Conservation (phyloP, 306 rosid species). For the Luffa aegyptiaca region DNA sequence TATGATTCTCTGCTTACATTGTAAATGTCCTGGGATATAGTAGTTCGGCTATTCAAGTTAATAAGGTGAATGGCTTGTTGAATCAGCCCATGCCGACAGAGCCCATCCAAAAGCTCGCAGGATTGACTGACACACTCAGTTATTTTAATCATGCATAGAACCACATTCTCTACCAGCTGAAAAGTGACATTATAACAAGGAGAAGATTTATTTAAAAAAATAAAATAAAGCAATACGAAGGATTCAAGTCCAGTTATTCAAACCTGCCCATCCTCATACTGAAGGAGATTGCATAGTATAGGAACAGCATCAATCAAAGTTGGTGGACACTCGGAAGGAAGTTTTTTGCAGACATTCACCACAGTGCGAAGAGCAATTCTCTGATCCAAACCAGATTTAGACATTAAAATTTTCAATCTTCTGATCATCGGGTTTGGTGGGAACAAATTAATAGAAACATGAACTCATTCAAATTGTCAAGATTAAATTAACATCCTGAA, state of each 20-base stretch:
- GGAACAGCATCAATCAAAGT: conserved; percentile 93
- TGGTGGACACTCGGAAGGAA: conserved; percentile 72
- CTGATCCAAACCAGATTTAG: conserved; percentile 27
- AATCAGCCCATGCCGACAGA: conserved; percentile 75
- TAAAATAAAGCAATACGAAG: background rate
- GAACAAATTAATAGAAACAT: background rate
- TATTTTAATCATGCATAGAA: conserved; percentile 69
- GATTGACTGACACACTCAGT: conserved; percentile 60
- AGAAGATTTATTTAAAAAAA: background rate
- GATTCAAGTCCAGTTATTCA: conserved; percentile 7
- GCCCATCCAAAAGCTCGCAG: conserved; percentile 67
- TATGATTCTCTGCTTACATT: conserved; percentile 38
- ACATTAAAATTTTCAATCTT: background rate
- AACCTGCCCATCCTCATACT: conserved; percentile 89
- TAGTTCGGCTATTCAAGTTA: conserved; percentile 48
- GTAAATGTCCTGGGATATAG: conserved; percentile 48
- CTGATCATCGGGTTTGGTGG: background rate
- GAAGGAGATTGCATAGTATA: conserved; percentile 86
- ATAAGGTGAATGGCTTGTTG: conserved; percentile 58
- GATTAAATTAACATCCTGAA: background rate
- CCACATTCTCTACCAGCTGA: conserved; percentile 89
- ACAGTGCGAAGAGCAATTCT: conserved; percentile 93
- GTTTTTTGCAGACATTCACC: conserved; percentile 89
- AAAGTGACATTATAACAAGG: conserved; percentile 17
- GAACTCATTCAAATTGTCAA: background rate